Percentiles rank a stretch among this genome's conserved stretches.
phyloP scores from a whole-genome alignment of 768 basidiomycete genomes.

The Jaapia argillacea region DNA sequence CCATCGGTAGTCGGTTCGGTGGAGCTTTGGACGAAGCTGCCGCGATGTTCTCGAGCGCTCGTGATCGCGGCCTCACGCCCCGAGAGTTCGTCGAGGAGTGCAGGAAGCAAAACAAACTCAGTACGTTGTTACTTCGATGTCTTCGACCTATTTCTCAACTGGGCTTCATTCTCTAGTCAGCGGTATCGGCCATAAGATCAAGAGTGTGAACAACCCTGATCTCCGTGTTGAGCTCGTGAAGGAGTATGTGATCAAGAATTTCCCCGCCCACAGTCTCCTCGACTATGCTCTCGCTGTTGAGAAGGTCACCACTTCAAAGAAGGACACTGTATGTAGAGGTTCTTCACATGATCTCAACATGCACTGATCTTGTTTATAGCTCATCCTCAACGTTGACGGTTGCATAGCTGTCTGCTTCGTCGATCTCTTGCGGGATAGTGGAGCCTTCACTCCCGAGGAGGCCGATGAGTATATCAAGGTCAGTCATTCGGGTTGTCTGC shows the following conservation, averaged over 20 bases:
- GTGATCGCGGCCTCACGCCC: slow-evolving; percentile 89
- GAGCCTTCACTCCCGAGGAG: slow-evolving; percentile 93
- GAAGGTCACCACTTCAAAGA: slow-evolving; percentile 96
- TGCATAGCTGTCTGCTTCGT: slow-evolving; percentile 96
- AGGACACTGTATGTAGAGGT: slow-evolving; percentile 69
- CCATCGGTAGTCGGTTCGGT: slow-evolving; percentile 97
- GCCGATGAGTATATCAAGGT: slow-evolving; percentile 95
- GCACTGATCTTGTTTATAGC: slow-evolving; percentile 24
- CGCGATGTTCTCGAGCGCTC: slow-evolving; percentile 86
- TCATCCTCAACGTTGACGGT: slow-evolving; percentile 95
- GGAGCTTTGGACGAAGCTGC: slow-evolving; percentile 98
- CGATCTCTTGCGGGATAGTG: slow-evolving; percentile 83
- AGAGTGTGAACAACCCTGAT: slow-evolving; percentile 95
- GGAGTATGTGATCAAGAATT: slow-evolving; percentile 91
- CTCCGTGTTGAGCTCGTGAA: slow-evolving; percentile 89
- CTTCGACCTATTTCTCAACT: background rate
- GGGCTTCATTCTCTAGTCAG: slow-evolving; percentile 42
- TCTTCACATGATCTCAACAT: background rate
- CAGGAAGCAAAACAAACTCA: slow-evolving; percentile 90
- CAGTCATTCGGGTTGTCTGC: slow-evolving; percentile 6
- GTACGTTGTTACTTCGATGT: slow-evolving; percentile 31
- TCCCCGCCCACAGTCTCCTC: slow-evolving; percentile 88
- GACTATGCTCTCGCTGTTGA: slow-evolving; percentile 96
- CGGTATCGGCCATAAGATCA: slow-evolving; percentile 99
- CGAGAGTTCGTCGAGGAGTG: slow-evolving; percentile 95